Evolutionary conservation across 441 rosid species (phyloP), one percentile per base, ranked within the genome.

Genomic region (Brassica balearica): DNA sequence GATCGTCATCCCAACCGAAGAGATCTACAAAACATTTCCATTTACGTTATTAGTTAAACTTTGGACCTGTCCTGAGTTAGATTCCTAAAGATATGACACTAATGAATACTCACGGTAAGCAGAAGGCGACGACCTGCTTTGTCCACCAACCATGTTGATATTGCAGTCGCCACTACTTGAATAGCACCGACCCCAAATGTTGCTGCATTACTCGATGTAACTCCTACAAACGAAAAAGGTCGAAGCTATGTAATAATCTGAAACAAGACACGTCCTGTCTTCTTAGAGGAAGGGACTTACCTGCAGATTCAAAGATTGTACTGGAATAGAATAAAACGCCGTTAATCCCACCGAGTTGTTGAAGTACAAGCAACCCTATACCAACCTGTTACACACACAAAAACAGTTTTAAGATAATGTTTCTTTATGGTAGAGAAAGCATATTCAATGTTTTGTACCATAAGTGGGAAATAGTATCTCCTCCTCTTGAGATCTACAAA

Each of bases 111-210:
- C 82, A 96, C 98, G 7, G 86, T 87, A 68, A 96, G 99, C 10
- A 96, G 87, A 80, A 92, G 59, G 60, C 97, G 84, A 46, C 99
- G 97, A 25, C 98, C 98, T 48, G 97, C 68, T 84, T 81, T 91
- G 84, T 96, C 99, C 65, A 81, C 81, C 82, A 96, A 87, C 97
- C 92, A 96, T 32, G 97, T 91, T 9, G 93, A 69, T 15, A 94
- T 80, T 70, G 80, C 99, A 32, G 99, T 91, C 8, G 95, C 93
- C 27, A 88, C 69, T 84, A 94, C 99, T 97, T 94, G 99, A 83
- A 94, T 23, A 77, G 89, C 94, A 72, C 99, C 98, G 12, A 96
- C 76, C 65, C 92, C 97, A 77, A 87, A 83, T 41, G 99, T 94
- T 32, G 97, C 99, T 56, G 78, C 84, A 53, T 88, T 89, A 82